These are phyloP conservation scores for Aureobasidium sp. DNA, from an alignment of 2,329 filamentous ascomycete genomes.

Conservation along the genomic window DNA sequence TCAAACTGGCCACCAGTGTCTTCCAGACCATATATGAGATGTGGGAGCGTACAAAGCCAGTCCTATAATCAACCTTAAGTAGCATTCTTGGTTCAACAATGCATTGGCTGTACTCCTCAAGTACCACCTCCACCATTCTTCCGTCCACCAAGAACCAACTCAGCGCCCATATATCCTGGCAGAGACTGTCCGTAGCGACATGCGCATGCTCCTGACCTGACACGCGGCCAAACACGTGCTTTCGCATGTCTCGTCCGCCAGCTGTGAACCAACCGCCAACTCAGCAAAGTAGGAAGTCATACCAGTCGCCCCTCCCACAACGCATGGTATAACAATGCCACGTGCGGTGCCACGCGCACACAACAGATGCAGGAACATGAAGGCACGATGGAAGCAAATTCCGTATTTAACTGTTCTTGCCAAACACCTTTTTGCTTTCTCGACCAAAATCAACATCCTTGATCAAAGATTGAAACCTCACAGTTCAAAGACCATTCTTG, in stretches of 20 bases:
- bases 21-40: constrained; percentile 65
- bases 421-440: not conserved
- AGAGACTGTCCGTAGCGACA: not conserved
- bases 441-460: not conserved
- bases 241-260: not conserved
- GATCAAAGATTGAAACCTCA: not conserved
- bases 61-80: not conserved
- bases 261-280: not conserved
- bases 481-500: not conserved
- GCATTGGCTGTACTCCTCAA: not conserved
- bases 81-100: not conserved
- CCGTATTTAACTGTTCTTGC: not conserved
- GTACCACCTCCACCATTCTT: not conserved
- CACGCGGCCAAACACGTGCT: not conserved
- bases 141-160: not conserved
- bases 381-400: not conserved
- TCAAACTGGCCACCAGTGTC: constrained; percentile 76
- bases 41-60: not conserved
- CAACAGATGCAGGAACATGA: not conserved
- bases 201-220: not conserved
- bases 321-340: not conserved
- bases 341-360: constrained; percentile 1
- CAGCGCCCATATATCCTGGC: too few species aligned
- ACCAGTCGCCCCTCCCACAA: not conserved
- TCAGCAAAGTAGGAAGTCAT: not conserved